These are phyloP conservation scores for Passiflora organensis DNA, from an alignment of 345 rosid genomes.

Conservation along the genomic window DNA sequence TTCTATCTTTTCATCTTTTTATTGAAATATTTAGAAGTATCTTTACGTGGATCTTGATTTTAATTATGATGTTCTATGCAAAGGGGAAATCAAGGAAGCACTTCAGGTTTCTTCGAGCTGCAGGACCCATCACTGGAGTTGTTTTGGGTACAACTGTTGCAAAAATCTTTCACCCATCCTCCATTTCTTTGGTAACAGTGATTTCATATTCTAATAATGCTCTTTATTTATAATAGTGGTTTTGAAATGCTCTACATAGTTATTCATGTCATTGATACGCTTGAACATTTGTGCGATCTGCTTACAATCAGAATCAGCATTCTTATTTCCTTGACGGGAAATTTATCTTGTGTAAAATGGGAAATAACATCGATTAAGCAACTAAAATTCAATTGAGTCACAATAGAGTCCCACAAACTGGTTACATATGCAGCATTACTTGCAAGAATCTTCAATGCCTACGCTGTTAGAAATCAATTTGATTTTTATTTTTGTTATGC, in stretches of 20 bases:
- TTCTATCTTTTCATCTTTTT: conserved; percentile 16
- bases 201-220: conserved; percentile 1
- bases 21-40: background rate
- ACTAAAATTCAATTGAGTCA: no score
- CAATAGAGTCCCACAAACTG: no score
- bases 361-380: no score
- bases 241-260: background rate
- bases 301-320: no score
- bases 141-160: conserved; percentile 77
- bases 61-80: conserved; percentile 25
- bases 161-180: conserved; percentile 72
- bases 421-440: no score
- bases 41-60: background rate
- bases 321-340: no score
- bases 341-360: no score
- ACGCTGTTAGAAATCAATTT: no score
- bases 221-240: background rate
- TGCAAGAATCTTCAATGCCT: no score
- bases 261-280: no score
- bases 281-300: no score
- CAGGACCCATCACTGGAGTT: conserved; percentile 91
- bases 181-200: conserved; percentile 77
- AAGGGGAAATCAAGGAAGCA: conserved; percentile 92
- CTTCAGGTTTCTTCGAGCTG: conserved; percentile 76
- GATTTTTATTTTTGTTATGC: no score